Base-by-base conservation (phyloP, 2,329 filamentous ascomycete species). In the Trichothecium sympodiale region DNA sequence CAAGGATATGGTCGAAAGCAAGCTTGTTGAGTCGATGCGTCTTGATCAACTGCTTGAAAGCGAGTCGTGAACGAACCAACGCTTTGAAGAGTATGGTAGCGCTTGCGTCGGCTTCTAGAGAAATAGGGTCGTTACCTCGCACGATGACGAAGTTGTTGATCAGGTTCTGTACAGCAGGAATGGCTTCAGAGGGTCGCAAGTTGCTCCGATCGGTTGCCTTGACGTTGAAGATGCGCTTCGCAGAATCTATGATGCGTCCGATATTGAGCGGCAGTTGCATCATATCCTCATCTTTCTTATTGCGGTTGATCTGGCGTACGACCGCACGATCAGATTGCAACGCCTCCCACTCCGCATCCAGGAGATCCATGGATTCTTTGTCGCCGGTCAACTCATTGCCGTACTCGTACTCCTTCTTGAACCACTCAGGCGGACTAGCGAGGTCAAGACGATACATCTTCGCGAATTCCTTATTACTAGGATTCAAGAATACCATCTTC, bases 181-280 rank as follows among this genome's bases (percentile, higher is more conserved):
- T 82, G 30, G 91, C 87, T 46, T 95, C 84, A 18, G 80, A 73
- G 4, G 93, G 93, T 38, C 88, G 81, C 39, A 98, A 67, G 52
- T 98, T 87, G 56, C 89, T 96, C 46, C 87, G 80, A 41, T 82
- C 78, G 33, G 80, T 77, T 39, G 85, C 82, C 46, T 88, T 87
- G 48, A 96, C 84, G 45, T 86, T 82, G 69, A 98, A 95, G 30
- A 89, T 81, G 46, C 83, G 81, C 60, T 85, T 87, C 1, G 91
- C 85, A 35, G 83, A 87, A 51, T 94, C 82, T 38, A 98, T 84
- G 53, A 98, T 86, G 47, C 91, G 83, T 35, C 80, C 72, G 43
- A 96, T 74, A 56, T 98, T 98, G 46, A 98, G 76, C 15, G 91
- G 91, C 39, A 98, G 68, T 51, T 95, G 88, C 72, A 94, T 86